A percentile compares a stretch with the other conserved stretches of the same genome.
Evolutionary conservation across 2,329 filamentous ascomycete species (phyloP).

Genomic region (Xylaria polymorpha): DNA sequence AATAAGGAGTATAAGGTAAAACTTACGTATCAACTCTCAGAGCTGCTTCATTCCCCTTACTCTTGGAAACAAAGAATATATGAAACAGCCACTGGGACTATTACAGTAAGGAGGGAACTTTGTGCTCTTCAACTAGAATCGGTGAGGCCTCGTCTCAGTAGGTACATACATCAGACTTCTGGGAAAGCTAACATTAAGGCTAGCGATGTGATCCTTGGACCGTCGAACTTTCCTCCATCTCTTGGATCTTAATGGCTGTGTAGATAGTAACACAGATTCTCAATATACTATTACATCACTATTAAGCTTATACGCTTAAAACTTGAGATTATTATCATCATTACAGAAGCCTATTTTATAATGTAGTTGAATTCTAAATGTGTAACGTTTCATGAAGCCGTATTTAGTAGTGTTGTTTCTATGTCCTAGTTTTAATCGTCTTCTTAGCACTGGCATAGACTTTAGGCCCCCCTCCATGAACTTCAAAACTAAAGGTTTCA

Average conservation of each 20-base stretch:
- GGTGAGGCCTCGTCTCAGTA: background rate
- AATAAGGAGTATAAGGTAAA: too few species aligned
- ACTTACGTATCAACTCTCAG: too few species aligned
- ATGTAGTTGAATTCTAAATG: too few species aligned
- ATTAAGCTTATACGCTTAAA: too few species aligned
- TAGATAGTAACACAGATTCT: background rate
- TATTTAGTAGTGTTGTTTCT: background rate
- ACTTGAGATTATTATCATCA: too few species aligned
- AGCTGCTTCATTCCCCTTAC: background rate
- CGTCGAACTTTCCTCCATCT: too few species aligned
- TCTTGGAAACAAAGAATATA: background rate
- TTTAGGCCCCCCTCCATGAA: background rate
- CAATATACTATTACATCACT: background rate
- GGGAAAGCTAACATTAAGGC: background rate
- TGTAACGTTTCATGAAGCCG: too few species aligned
- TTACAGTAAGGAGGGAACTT: background rate
- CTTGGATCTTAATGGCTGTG: too few species aligned
- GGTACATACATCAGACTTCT: background rate
- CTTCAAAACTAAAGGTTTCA: background rate
- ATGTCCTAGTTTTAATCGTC: background rate
- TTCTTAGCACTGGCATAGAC: background rate
- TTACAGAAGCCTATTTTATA: too few species aligned
- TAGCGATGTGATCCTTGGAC: too few species aligned
- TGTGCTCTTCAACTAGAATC: background rate
- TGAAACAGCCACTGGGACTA: background rate